Conservation (phyloP, 1,284 basidiomycete species). For the Leccinum solheimii region DNA sequence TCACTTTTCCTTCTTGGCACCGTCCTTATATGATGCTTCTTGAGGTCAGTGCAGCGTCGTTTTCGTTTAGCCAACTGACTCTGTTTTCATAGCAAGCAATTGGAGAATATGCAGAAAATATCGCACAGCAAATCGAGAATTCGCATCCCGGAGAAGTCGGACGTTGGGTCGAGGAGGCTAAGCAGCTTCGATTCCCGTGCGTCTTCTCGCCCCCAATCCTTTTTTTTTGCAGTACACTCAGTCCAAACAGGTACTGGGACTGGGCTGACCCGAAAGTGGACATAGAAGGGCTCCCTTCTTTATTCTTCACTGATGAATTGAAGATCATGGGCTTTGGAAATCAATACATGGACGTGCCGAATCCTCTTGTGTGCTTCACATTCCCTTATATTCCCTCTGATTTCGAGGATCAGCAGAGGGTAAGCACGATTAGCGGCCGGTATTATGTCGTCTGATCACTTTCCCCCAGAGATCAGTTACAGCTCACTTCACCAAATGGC, state of each 20-base stretch:
- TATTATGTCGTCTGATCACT: background rate
- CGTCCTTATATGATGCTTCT: conserved; percentile 31
- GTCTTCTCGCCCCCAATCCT: background rate
- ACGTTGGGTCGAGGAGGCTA: conserved; percentile 19
- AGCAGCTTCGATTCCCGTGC: conserved; percentile 27
- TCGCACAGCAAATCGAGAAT: conserved; percentile 27
- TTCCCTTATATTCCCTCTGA: conserved; percentile 22
- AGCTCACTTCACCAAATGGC: conserved; percentile 22
- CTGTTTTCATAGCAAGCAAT: conserved; percentile 22
- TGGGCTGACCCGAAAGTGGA: conserved; percentile 25
- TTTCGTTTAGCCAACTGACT: background rate
- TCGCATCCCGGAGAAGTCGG: conserved; percentile 18
- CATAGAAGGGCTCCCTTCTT: conserved; percentile 21
- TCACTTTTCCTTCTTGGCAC: conserved; percentile 29
- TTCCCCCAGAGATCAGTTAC: conserved; percentile 2
- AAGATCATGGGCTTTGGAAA: conserved; percentile 7
- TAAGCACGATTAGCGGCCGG: background rate
- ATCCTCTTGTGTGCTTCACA: conserved; percentile 19
- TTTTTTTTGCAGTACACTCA: background rate
- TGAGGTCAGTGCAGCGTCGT: conserved; percentile 13
- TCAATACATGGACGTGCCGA: conserved; percentile 11
- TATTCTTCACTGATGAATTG: conserved; percentile 15
- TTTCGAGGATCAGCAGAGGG: conserved; percentile 15
- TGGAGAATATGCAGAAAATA: conserved; percentile 23
- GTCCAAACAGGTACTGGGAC: conserved; percentile 24